Percentiles rank a stretch among this genome's conserved stretches.
These are phyloP conservation scores for Aurantiochytrium sp. DNA, from an alignment of 108 stramenopile genomes.

Conservation along the genomic window DNA sequence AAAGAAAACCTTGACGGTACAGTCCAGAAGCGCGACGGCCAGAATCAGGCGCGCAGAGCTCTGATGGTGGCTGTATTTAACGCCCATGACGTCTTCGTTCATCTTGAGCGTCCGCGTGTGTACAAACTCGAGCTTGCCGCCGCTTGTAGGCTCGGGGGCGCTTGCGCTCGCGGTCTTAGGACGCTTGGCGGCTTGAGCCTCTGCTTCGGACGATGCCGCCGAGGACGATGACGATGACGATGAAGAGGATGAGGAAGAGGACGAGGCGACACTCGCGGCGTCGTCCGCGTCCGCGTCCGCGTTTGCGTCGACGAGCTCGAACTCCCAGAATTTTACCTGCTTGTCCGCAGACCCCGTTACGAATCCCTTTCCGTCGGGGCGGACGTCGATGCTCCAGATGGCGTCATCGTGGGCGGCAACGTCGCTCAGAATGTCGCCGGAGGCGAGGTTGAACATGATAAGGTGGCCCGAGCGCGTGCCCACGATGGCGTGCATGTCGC, in stretches of 20 bases:
- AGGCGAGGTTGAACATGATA: slow-evolving; percentile 69
- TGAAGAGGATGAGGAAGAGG: neutral
- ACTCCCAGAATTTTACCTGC: slow-evolving; percentile 88
- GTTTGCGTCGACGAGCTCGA: slow-evolving; percentile 41
- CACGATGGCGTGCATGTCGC: slow-evolving; percentile 72
- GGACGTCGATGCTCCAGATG: slow-evolving; percentile 75
- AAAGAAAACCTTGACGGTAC: slow-evolving; percentile 92
- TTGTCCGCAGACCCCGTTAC: slow-evolving; percentile 88
- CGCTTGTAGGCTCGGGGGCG: neutral
- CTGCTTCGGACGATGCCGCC: neutral
- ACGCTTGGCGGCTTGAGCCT: too few species aligned
- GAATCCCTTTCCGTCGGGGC: slow-evolving; percentile 59
- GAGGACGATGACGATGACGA: slow-evolving; percentile 21
- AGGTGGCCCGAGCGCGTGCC: slow-evolving; percentile 81
- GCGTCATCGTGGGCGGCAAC: slow-evolving; percentile 80
- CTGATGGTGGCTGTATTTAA: slow-evolving; percentile 65
- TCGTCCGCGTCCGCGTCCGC: slow-evolving; percentile 1
- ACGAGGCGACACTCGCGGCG: neutral
- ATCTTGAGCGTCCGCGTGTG: slow-evolving; percentile 86
- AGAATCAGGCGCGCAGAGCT: slow-evolving; percentile 70
- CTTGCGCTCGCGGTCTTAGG: too few species aligned
- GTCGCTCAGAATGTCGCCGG: slow-evolving; percentile 68
- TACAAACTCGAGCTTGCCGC: slow-evolving; percentile 49
- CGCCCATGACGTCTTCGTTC: slow-evolving; percentile 89
- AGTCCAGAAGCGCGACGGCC: slow-evolving; percentile 77